Conservation (phyloP, 495 filamentous ascomycete species). For the Neurospora sp. region DNA sequence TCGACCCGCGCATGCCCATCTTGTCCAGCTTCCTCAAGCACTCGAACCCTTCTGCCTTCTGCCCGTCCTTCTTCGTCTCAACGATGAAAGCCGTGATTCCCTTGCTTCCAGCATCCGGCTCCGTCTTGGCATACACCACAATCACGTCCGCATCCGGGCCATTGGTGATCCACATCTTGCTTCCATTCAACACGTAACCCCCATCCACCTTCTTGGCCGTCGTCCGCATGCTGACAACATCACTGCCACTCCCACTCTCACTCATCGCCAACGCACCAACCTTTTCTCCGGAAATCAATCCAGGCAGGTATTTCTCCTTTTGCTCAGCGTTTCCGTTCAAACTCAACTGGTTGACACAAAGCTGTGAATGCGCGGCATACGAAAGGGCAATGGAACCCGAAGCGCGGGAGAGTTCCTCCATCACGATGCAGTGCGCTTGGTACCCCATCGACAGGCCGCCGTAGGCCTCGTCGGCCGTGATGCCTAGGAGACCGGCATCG, state of each 20-base stretch:
- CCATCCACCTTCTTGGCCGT: slow-evolving; percentile 70
- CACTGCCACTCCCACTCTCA: slow-evolving; percentile 80
- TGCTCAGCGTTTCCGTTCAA: slow-evolving; percentile 76
- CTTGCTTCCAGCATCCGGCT: slow-evolving; percentile 68
- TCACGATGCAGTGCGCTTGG: slow-evolving; percentile 91
- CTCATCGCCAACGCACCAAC: slow-evolving; percentile 94
- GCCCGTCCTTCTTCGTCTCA: slow-evolving; percentile 36
- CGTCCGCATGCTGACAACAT: slow-evolving; percentile 94
- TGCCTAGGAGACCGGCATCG: slow-evolving; percentile 81
- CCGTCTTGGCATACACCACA: slow-evolving; percentile 92
- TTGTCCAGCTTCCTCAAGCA: slow-evolving; percentile 92
- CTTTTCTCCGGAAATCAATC: slow-evolving; percentile 68
- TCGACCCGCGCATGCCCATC: slow-evolving; percentile 93
- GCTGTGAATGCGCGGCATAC: slow-evolving; percentile 92
- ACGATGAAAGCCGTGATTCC: slow-evolving; percentile 95
- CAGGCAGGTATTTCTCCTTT: slow-evolving; percentile 72
- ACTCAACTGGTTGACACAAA: slow-evolving; percentile 94
- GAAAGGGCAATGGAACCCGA: slow-evolving; percentile 78
- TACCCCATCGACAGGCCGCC: slow-evolving; percentile 90
- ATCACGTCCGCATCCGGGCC: slow-evolving; percentile 86
- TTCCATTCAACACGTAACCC: slow-evolving; percentile 78
- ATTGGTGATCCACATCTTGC: slow-evolving; percentile 99
- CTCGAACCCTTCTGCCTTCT: slow-evolving; percentile 60
- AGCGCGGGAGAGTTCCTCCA: slow-evolving; percentile 69
- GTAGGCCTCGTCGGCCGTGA: slow-evolving; percentile 90